Percentiles rank a stretch among this genome's conserved stretches.
Conservation (phyloP, 805 yeast species). For the Teunomyces funiuensis region DNA sequence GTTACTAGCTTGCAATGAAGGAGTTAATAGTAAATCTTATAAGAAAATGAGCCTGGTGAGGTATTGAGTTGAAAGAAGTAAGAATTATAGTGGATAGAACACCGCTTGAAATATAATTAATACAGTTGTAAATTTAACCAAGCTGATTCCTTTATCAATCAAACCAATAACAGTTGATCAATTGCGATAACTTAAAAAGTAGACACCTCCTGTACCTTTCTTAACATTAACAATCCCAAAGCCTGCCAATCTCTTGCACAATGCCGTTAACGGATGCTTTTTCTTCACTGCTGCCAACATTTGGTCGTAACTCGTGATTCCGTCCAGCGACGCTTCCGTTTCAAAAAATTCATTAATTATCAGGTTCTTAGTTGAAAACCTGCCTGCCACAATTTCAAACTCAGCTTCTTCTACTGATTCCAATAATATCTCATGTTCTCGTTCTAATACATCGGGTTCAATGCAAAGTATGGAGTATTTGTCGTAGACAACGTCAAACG, state of each 20-base stretch:
- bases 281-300: constrained; percentile 10
- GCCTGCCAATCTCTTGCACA: constrained; percentile 22
- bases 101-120: too few relatives aligned
- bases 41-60: too few relatives aligned
- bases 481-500: constrained; percentile 31
- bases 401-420: constrained; percentile 20
- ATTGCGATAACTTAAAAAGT: constrained; percentile 11
- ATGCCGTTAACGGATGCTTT: constrained; percentile 6
- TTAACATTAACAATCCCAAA: constrained; percentile 22
- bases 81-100: too few relatives aligned
- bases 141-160: too few relatives aligned
- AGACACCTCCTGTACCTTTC: constrained; percentile 16
- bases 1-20: too few relatives aligned
- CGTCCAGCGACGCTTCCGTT: constrained; percentile 2
- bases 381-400: constrained; percentile 29
- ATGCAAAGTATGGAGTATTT: constrained; percentile 30
- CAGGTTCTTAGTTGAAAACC: constrained; percentile 17
- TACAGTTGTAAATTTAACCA: too few relatives aligned
- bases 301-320: constrained; percentile 15
- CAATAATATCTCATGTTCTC: constrained; percentile 25
- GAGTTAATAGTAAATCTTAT: too few relatives aligned
- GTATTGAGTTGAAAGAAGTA: too few relatives aligned
- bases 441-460: constrained; percentile 24
- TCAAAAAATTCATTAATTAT: constrained; percentile 16
- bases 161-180: too few relatives aligned